Evolutionary conservation across 2,329 filamentous ascomycete species (phyloP).

Genomic region (Stachybotrys chlorohalonatus): DNA sequence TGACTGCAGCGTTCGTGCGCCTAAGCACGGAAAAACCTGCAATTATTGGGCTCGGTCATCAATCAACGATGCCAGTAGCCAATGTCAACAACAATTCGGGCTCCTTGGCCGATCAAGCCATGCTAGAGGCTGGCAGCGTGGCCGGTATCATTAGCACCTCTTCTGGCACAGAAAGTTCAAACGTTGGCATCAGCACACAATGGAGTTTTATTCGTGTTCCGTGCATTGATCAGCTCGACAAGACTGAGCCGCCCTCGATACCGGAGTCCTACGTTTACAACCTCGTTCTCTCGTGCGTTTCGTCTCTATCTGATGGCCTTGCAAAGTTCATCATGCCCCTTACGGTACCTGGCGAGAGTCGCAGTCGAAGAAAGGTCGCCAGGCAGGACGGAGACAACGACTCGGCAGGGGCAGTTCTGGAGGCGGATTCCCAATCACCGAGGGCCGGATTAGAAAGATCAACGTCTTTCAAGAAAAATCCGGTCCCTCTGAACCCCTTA

Average conservation of each 20-base stretch:
- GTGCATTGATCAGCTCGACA: conserved; percentile 91
- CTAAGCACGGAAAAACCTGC: conserved; percentile 84
- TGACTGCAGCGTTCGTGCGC: conserved; percentile 84
- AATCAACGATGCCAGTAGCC: conserved; percentile 72
- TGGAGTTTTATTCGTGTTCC: conserved; percentile 85
- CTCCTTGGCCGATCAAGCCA: conserved; percentile 67
- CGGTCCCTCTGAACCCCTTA: conserved; percentile 77
- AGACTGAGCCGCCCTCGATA: conserved; percentile 69
- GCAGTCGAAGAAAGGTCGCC: conserved; percentile 40
- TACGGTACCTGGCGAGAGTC: conserved; percentile 66
- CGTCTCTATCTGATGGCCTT: conserved; percentile 80
- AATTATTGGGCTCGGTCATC: conserved; percentile 79
- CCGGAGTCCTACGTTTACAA: conserved; percentile 94
- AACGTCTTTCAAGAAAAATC: conserved; percentile 63
- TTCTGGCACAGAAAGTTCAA: conserved; percentile 55
- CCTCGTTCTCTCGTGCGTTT: conserved; percentile 80
- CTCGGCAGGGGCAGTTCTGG: conserved; percentile 16
- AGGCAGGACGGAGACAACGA: conserved; percentile 26
- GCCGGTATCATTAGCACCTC: conserved; percentile 77
- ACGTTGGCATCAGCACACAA: conserved; percentile 74
- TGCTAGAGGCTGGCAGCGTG: conserved; percentile 79
- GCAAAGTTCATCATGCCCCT: conserved; percentile 90
- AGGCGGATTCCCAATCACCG: conserved; percentile 20
- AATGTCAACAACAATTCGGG: conserved; percentile 45
- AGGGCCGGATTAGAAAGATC: conserved; percentile 44